Percentiles rank a stretch among this genome's conserved stretches.
Conservation (phyloP, 129 eudicot species). For the Deinandra increscens region DNA sequence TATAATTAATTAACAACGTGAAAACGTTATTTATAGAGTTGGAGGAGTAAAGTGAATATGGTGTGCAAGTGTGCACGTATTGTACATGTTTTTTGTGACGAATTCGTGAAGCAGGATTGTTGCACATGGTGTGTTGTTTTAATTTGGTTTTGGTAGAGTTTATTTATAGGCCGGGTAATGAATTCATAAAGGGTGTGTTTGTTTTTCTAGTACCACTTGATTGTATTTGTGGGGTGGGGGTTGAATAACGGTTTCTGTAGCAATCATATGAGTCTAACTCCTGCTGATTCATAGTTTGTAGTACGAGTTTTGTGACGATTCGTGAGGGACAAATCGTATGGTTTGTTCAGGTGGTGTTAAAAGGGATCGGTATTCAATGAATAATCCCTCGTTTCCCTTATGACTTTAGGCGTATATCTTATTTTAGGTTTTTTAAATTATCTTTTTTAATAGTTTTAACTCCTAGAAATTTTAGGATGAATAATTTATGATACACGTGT, state of each 20-base stretch:
- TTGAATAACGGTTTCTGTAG: neutral
- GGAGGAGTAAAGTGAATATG: neutral
- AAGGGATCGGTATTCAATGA: neutral
- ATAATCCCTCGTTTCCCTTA: neutral
- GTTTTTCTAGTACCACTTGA: conserved; percentile 23
- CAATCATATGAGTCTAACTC: neutral
- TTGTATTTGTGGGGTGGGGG: neutral
- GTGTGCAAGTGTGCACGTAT: conserved; percentile 26
- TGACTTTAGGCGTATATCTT: neutral
- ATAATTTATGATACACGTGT: too few relatives aligned
- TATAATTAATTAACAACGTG: neutral
- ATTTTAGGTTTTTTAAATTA: neutral
- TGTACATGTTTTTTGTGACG: conserved; percentile 13
- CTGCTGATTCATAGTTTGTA: conserved; percentile 8
- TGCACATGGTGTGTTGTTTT: conserved; percentile 30
- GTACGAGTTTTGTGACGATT: neutral
- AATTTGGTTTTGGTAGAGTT: conserved; percentile 26
- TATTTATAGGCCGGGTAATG: conserved; percentile 19
- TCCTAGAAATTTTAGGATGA: too few relatives aligned
- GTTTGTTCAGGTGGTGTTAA: conserved; percentile 13
- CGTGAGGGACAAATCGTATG: neutral
- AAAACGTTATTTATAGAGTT: conserved; percentile 12
- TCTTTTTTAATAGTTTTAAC: too few relatives aligned
- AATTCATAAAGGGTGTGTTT: conserved; percentile 1
- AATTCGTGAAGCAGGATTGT: neutral